These are phyloP conservation scores for Paragyromitra xinjiangensis DNA, from an alignment of 495 filamentous ascomycete species.

Conservation along the genomic window DNA sequence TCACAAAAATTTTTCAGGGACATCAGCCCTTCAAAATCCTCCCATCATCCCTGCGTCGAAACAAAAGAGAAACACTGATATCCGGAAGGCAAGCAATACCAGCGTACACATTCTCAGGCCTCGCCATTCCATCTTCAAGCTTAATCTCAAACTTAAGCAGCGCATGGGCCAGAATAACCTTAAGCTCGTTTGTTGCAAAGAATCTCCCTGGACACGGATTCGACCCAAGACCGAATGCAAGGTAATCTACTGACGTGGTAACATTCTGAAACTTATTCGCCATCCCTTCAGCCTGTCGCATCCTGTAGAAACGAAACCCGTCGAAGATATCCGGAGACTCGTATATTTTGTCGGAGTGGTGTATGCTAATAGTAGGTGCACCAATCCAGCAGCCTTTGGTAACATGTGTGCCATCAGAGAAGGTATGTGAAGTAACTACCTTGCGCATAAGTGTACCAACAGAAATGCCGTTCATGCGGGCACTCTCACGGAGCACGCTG, in stretches of 20 bases:
- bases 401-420: constrained; percentile 61
- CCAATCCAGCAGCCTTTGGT: constrained; percentile 59
- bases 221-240: constrained; percentile 66
- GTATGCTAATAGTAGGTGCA: constrained; percentile 38
- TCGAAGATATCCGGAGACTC: constrained; percentile 43
- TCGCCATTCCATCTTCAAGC: not conserved
- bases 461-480: constrained; percentile 7
- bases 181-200: constrained; percentile 66
- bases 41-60: not conserved
- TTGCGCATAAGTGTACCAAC: constrained; percentile 52
- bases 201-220: constrained; percentile 71
- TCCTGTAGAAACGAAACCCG: constrained; percentile 5
- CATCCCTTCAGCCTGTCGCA: constrained; percentile 2
- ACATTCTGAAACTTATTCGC: not conserved
- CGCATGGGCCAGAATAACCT: constrained; percentile 66
- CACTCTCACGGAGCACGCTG: constrained; percentile 27
- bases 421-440: constrained; percentile 59
- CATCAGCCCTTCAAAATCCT: not conserved
- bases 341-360: constrained; percentile 43
- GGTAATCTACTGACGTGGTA: not conserved
- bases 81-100: not conserved
- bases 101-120: not conserved
- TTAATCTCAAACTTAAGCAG: constrained; percentile 65
- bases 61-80: not conserved
- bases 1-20: not conserved